phyloP scores from a whole-genome alignment of 1,284 basidiomycete species.

The Pyrrhoderma noxium region DNA sequence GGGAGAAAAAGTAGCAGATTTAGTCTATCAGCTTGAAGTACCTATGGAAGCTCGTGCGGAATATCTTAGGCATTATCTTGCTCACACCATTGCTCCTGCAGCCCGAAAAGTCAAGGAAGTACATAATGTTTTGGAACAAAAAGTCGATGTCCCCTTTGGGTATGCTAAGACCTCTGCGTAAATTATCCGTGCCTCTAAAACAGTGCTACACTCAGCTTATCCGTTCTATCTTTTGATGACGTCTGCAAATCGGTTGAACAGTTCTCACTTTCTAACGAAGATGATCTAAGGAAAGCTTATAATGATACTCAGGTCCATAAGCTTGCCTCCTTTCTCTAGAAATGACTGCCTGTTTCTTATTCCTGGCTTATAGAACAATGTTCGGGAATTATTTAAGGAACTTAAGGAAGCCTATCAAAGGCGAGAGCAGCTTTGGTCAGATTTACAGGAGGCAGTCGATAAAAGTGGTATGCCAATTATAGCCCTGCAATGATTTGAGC shows the following conservation, averaged over 20 bases:
- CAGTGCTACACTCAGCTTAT: slow-evolving; percentile 8
- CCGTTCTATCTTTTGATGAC: slow-evolving; percentile 42
- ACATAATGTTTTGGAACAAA: slow-evolving; percentile 36
- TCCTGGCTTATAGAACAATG: slow-evolving; percentile 22
- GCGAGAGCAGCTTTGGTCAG: slow-evolving; percentile 40
- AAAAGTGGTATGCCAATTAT: slow-evolving; percentile 33
- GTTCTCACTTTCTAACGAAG: slow-evolving; percentile 35
- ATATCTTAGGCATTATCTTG: slow-evolving; percentile 41
- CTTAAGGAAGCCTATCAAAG: slow-evolving; percentile 39
- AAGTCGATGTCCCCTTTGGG: slow-evolving; percentile 41
- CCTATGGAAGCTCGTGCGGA: slow-evolving; percentile 39
- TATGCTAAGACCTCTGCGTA: slow-evolving; percentile 27
- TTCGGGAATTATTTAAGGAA: slow-evolving; percentile 30
- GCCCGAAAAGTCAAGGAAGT: slow-evolving; percentile 41
- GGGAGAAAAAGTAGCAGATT: slow-evolving; percentile 32
- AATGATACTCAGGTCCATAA: slow-evolving; percentile 32
- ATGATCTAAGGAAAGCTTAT: slow-evolving; percentile 35
- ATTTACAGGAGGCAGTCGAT: slow-evolving; percentile 36
- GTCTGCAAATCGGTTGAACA: slow-evolving; percentile 46
- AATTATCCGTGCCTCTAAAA: neutral
- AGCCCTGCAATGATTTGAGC: slow-evolving; percentile 7
- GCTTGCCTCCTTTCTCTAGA: slow-evolving; percentile 19
- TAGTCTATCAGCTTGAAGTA: slow-evolving; percentile 41
- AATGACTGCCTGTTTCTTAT: slow-evolving; percentile 22
- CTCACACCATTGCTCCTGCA: slow-evolving; percentile 43